These are phyloP conservation scores for Pythium monospermum DNA, from an alignment of 352 stramenopile genomes.

Conservation along the genomic window DNA sequence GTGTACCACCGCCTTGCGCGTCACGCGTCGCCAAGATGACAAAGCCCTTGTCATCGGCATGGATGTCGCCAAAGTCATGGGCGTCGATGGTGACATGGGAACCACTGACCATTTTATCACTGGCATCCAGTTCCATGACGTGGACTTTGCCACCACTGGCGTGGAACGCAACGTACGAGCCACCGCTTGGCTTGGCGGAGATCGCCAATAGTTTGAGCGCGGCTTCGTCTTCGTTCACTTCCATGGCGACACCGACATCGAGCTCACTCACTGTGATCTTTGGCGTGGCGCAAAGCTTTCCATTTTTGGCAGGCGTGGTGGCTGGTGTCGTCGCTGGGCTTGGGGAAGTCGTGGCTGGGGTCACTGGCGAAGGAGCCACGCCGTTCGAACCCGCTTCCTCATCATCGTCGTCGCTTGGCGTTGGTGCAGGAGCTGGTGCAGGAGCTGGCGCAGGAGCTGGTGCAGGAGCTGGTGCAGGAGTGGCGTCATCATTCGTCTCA, in stretches of 20 bases:
- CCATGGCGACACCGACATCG: slow-evolving; percentile 28
- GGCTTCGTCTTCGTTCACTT: slow-evolving; percentile 46
- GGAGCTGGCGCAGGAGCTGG: background rate
- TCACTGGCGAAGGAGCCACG: too few relatives aligned
- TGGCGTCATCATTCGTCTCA: slow-evolving; percentile 4
- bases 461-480: background rate
- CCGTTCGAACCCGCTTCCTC: slow-evolving; percentile 1
- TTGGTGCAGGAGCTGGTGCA: background rate
- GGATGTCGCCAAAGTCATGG: slow-evolving; percentile 50
- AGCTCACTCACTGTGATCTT: slow-evolving; percentile 38
- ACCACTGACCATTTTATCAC: slow-evolving; percentile 36
- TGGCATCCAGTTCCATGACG: slow-evolving; percentile 41
- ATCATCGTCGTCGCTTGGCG: background rate
- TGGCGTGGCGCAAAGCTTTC: slow-evolving; percentile 38
- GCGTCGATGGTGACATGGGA: slow-evolving; percentile 32
- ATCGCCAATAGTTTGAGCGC: slow-evolving; percentile 45
- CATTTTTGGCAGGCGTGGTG: slow-evolving; percentile 11
- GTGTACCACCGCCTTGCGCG: slow-evolving; percentile 42
- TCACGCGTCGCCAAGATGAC: slow-evolving; percentile 46
- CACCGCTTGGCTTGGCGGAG: slow-evolving; percentile 33
- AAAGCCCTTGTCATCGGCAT: slow-evolving; percentile 50
- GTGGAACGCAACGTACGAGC: slow-evolving; percentile 46
- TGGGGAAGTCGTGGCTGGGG: slow-evolving; percentile 7
- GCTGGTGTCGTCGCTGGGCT: background rate
- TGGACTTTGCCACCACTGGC: slow-evolving; percentile 35